Conservation (phyloP, 495 filamentous ascomycete species). For the Talaromyces stipitatus region DNA sequence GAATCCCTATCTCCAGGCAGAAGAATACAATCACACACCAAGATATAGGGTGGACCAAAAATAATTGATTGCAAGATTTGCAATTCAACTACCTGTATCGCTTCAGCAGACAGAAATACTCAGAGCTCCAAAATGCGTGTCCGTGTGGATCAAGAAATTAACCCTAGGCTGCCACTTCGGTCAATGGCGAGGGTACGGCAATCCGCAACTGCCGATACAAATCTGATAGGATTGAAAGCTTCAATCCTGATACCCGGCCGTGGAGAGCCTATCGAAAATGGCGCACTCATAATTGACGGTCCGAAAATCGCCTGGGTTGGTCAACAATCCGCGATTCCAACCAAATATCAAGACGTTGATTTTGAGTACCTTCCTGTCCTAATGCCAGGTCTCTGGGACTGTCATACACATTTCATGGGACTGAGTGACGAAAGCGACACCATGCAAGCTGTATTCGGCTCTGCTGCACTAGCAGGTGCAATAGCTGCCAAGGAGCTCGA, state of each 20-base stretch:
- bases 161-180: neutral
- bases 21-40: neutral
- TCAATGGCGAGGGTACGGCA: neutral
- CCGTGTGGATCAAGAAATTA: neutral
- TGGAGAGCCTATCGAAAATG: conserved; percentile 27
- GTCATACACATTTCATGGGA: conserved; percentile 38
- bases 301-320: conserved; percentile 38
- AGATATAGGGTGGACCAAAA: no score
- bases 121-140: neutral
- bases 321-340: conserved; percentile 19
- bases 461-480: conserved; percentile 22
- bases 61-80: no score
- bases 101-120: neutral
- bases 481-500: conserved; percentile 29
- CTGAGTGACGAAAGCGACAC: neutral
- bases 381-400: conserved; percentile 50
- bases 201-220: neutral
- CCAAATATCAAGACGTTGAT: conserved; percentile 17
- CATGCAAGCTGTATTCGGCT: conserved; percentile 3
- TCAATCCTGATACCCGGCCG: conserved; percentile 37
- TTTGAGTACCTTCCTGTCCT: conserved; percentile 26
- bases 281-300: conserved; percentile 32
- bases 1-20: neutral
- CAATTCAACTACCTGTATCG: no score
- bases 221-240: neutral